These are phyloP conservation scores for Fusarium denticulatum DNA, from an alignment of 2,329 filamentous ascomycete genomes.

Conservation along the genomic window DNA sequence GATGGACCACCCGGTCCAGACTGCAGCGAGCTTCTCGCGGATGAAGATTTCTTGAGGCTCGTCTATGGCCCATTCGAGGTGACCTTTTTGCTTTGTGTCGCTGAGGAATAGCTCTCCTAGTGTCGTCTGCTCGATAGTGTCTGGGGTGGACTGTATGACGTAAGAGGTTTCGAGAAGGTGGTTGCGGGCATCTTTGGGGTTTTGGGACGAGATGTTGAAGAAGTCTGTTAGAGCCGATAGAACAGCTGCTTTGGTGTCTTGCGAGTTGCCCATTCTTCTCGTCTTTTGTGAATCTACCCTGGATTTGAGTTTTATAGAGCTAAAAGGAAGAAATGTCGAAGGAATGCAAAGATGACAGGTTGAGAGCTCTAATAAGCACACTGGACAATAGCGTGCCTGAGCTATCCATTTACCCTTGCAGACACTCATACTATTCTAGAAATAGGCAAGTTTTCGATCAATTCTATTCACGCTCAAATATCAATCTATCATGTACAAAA, in stretches of 20 bases:
- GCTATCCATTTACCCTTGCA: neutral
- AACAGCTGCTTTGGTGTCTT: neutral
- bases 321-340: no score
- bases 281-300: no score
- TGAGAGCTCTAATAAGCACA: neutral
- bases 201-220: neutral
- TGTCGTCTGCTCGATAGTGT: slow-evolving; percentile 8
- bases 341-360: neutral
- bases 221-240: slow-evolving; percentile 1
- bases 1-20: slow-evolving; percentile 6
- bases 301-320: no score
- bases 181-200: neutral
- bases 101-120: neutral
- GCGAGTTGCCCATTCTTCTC: neutral
- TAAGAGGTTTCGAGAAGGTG: slow-evolving; percentile 17
- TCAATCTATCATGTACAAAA: neutral
- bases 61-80: slow-evolving; percentile 4
- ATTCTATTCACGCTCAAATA: slow-evolving; percentile 9
- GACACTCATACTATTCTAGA: neutral
- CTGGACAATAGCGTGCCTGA: neutral
- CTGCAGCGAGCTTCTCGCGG: neutral
- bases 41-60: slow-evolving; percentile 1
- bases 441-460: neutral
- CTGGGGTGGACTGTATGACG: slow-evolving; percentile 3
- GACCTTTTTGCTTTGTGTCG: neutral